phyloP scores from a whole-genome alignment of 306 rosid species.

The Dryas drummondii region DNA sequence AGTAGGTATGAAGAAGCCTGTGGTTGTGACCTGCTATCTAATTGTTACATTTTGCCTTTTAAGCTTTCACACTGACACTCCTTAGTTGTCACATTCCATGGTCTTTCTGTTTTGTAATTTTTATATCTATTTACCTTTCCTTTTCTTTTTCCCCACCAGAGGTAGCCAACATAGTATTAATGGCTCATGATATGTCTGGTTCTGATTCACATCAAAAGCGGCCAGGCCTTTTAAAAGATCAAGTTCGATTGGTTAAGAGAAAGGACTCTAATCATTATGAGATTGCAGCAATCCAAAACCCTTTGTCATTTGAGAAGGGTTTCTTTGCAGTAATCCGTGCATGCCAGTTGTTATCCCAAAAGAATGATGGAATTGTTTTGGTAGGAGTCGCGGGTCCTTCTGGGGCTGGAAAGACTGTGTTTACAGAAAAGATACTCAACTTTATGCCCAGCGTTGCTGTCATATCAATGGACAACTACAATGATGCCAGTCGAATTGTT shows the following conservation, averaged over 20 bases:
- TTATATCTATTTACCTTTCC: conserved; percentile 11
- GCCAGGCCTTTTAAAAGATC: conserved; percentile 90
- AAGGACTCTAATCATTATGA: conserved; percentile 64
- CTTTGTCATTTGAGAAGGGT: conserved; percentile 92
- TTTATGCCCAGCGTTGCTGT: conserved; percentile 98
- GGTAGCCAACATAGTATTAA: conserved; percentile 41
- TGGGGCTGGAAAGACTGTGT: conserved; percentile 94
- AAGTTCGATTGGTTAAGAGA: conserved; percentile 75
- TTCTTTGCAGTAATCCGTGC: conserved; percentile 92
- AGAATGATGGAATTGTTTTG: conserved; percentile 83
- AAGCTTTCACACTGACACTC: background rate
- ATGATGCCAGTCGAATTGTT: conserved; percentile 93
- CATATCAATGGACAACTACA: conserved; percentile 96
- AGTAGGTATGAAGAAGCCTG: background rate
- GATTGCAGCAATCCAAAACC: conserved; percentile 66
- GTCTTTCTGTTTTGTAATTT: conserved; percentile 17
- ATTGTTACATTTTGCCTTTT: background rate
- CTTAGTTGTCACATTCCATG: conserved; percentile 22
- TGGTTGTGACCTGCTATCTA: background rate
- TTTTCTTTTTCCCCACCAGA: conserved; percentile 11
- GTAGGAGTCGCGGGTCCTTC: conserved; percentile 99
- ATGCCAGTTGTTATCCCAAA: conserved; percentile 81
- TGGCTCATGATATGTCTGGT: conserved; percentile 56
- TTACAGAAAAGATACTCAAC: conserved; percentile 85
- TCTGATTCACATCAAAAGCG: conserved; percentile 60